Evolutionary conservation across 1,139 yeast species (phyloP).

Genomic region (Pichia sp.): DNA sequence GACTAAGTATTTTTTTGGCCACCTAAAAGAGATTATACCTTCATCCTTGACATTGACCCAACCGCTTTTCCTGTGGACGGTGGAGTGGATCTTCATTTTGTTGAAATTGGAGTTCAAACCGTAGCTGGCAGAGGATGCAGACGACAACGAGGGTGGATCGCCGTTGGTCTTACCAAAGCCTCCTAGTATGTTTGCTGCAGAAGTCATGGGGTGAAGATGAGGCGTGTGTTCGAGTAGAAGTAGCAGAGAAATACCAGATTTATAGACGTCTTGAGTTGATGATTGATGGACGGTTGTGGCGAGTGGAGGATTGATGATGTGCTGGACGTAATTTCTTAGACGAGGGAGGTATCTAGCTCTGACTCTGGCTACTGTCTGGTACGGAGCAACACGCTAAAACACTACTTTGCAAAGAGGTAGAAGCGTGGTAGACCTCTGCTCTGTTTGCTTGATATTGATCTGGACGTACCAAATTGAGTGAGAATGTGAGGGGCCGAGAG

Average conservation of each 20-base stretch:
- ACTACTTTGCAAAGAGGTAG: background rate
- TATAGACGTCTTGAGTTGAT: too few relatives aligned
- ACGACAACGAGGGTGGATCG: conserved; percentile 2
- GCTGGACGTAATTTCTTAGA: too few relatives aligned
- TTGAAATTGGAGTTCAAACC: conserved; percentile 28
- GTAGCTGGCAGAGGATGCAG: conserved; percentile 9
- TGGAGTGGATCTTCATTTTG: conserved; percentile 29
- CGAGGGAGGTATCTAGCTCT: too few relatives aligned
- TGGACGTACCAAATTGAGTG: background rate
- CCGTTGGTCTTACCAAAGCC: conserved; percentile 22
- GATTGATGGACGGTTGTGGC: too few relatives aligned
- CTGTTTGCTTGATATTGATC: background rate
- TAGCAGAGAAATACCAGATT: too few relatives aligned
- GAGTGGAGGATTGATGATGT: too few relatives aligned
- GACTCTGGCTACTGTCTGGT: background rate
- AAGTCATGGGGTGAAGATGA: background rate
- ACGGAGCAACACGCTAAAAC: background rate
- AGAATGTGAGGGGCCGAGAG: background rate
- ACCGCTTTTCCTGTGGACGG: conserved; percentile 45
- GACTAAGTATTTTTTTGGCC: conserved; percentile 86
- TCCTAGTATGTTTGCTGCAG: conserved; percentile 4
- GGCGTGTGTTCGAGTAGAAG: too few relatives aligned
- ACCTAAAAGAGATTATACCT: conserved; percentile 77
- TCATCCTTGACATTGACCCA: conserved; percentile 94
- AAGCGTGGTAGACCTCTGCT: background rate